phyloP scores from a whole-genome alignment of 225 moss, liverwort and hornwort species.

The Pseudoscleropodium purum region DNA sequence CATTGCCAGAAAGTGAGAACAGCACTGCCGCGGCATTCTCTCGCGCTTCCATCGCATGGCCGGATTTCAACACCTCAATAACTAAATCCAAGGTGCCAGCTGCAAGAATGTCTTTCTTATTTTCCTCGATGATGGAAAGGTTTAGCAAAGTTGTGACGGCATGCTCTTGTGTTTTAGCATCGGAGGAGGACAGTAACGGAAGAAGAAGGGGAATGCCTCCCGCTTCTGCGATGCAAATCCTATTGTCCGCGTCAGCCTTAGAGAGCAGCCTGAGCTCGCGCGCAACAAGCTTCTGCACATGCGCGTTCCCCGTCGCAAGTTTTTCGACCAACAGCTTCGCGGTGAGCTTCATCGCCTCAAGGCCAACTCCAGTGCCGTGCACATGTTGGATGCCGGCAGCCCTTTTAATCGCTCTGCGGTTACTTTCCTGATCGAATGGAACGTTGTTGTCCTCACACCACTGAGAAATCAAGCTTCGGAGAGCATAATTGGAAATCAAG shows the following conservation, averaged over 20 bases:
- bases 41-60: constrained; percentile 57
- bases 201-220: constrained; percentile 54
- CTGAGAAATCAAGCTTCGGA: constrained; percentile 47
- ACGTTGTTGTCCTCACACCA: constrained; percentile 62
- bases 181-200: constrained; percentile 45
- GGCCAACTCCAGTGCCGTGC: constrained; percentile 18
- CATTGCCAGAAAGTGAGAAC: constrained; percentile 59
- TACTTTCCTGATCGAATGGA: constrained; percentile 23
- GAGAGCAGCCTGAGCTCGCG: constrained; percentile 55
- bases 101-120: constrained; percentile 38
- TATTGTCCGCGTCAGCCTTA: constrained; percentile 40
- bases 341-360: constrained; percentile 48
- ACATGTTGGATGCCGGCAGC: constrained; percentile 21
- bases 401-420: neutral
- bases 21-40: constrained; percentile 78
- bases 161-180: constrained; percentile 58
- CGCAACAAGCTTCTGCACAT: constrained; percentile 47
- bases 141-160: constrained; percentile 64
- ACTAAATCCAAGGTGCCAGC: constrained; percentile 52
- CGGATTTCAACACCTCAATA: constrained; percentile 50
- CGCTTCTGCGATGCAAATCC: constrained; percentile 57
- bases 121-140: constrained; percentile 53
- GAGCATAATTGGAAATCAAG: constrained; percentile 33
- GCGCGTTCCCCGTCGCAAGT: constrained; percentile 34
- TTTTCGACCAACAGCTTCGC: constrained; percentile 26